A percentile compares a stretch with the other conserved stretches of the same genome.
Conservation (phyloP, 2,329 filamentous ascomycete genomes). For the Aspergillus chevalieri region DNA sequence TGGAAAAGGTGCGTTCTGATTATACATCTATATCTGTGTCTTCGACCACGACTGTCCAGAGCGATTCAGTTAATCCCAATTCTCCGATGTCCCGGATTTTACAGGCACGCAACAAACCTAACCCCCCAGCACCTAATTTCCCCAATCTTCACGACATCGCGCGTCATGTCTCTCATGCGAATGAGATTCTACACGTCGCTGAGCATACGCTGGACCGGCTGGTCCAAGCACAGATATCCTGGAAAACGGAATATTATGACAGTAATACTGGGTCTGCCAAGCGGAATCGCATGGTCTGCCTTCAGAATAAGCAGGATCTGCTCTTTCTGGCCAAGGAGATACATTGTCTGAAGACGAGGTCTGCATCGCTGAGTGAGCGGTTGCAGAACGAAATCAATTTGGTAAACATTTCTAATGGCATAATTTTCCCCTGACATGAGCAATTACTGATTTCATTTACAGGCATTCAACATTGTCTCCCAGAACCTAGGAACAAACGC, state of each 20-base stretch:
- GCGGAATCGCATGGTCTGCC: not conserved
- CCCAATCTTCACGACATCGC: conserved; percentile 25
- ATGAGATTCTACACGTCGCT: conserved; percentile 27
- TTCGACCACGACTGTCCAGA: too few species aligned
- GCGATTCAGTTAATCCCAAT: too few species aligned
- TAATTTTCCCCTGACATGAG: not conserved
- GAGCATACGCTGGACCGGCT: conserved; percentile 21
- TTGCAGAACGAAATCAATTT: conserved; percentile 31
- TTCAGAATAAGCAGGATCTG: conserved; percentile 9
- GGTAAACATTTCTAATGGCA: conserved; percentile 6
- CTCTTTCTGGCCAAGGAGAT: conserved; percentile 19
- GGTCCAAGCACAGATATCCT: conserved; percentile 13
- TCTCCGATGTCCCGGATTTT: not conserved
- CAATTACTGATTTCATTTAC: not conserved
- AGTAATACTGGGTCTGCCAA: too few species aligned
- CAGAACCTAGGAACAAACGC: conserved; percentile 20
- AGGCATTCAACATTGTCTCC: conserved; percentile 30
- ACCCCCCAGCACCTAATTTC: conserved; percentile 12
- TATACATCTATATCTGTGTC: too few species aligned
- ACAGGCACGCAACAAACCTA: conserved; percentile 7
- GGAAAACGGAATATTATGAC: conserved; percentile 6
- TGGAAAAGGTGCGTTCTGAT: conserved; percentile 22
- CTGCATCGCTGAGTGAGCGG: conserved; percentile 22
- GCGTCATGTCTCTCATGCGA: conserved; percentile 26
- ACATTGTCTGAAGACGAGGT: conserved; percentile 21